Percentiles rank a stretch among this genome's conserved stretches.
These are phyloP conservation scores for Monocercomonoides exilis DNA, from an alignment of 78 protist species.

Conservation along the genomic window DNA sequence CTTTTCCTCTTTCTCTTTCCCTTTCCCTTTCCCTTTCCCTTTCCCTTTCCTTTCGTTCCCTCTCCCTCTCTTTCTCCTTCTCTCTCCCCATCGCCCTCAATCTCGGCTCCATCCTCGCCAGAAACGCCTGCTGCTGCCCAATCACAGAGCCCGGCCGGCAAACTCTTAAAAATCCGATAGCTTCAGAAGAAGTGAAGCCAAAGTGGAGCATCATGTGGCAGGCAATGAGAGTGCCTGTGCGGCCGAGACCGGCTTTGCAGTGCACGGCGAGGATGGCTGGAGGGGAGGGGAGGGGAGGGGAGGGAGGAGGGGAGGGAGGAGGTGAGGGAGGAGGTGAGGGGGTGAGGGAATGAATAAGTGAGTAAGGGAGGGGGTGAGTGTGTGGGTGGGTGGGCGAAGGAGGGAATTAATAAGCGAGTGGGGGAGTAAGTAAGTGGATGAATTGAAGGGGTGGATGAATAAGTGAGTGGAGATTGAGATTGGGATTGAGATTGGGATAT, in stretches of 20 bases:
- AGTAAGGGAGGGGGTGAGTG: no score
- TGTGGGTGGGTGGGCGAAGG: no score
- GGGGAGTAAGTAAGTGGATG: no score
- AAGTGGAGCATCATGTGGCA: constrained; percentile 62
- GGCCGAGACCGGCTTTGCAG: constrained; percentile 42
- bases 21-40: neutral
- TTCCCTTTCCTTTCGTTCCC: neutral
- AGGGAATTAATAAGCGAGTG: no score
- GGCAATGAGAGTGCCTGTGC: constrained; percentile 71
- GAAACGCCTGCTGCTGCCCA: constrained; percentile 77
- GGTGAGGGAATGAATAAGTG: no score
- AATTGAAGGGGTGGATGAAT: no score
- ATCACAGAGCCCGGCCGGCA: constrained; percentile 72
- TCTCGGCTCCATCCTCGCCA: neutral
- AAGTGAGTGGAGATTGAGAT: no score
- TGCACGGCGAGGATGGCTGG: constrained; percentile 23
- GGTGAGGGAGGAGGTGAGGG: neutral
- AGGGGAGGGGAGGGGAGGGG: neutral
- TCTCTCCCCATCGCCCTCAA: neutral
- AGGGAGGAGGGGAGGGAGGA: neutral
- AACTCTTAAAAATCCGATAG: constrained; percentile 62
- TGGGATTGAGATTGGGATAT: no score
- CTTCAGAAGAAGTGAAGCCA: constrained; percentile 51
- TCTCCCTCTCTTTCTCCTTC: neutral
- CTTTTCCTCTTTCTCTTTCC: neutral